Evolutionary conservation across 208 protist genomes (phyloP).

Genomic region (Acanthamoeba royreba): DNA sequence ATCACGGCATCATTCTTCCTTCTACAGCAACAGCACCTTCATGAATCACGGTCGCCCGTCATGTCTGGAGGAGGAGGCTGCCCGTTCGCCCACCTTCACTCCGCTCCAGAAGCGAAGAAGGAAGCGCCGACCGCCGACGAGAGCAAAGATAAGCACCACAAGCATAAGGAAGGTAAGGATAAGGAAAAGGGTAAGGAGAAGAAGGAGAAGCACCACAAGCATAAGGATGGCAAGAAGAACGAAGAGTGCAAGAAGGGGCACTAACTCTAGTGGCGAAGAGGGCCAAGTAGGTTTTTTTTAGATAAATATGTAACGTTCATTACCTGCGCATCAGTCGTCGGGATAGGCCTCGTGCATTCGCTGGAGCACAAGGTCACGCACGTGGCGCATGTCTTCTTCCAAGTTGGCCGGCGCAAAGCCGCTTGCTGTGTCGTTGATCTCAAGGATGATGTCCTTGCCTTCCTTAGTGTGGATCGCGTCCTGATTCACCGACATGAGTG

Average conservation of each 20-base stretch:
- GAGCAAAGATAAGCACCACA: background rate
- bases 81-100: background rate
- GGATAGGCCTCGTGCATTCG: slow-evolving; percentile 13
- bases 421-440: slow-evolving; percentile 59
- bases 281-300: background rate
- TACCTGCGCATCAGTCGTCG: background rate
- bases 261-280: background rate
- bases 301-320: too few species aligned
- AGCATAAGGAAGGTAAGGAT: background rate
- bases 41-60: background rate
- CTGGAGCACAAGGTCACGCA: slow-evolving; percentile 32
- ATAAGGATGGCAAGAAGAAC: background rate
- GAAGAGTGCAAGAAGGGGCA: background rate
- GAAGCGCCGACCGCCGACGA: background rate
- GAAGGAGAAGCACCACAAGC: background rate
- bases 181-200: background rate
- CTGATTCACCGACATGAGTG: background rate
- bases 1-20: background rate
- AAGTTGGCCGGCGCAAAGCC: slow-evolving; percentile 39
- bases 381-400: slow-evolving; percentile 30
- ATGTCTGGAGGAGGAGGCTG: background rate
- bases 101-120: background rate
- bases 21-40: background rate
- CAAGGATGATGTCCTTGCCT: slow-evolving; percentile 63
- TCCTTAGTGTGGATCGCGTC: slow-evolving; percentile 56